Conservation (phyloP, 1,139 yeast species). For the Taiozyma sp. region DNA sequence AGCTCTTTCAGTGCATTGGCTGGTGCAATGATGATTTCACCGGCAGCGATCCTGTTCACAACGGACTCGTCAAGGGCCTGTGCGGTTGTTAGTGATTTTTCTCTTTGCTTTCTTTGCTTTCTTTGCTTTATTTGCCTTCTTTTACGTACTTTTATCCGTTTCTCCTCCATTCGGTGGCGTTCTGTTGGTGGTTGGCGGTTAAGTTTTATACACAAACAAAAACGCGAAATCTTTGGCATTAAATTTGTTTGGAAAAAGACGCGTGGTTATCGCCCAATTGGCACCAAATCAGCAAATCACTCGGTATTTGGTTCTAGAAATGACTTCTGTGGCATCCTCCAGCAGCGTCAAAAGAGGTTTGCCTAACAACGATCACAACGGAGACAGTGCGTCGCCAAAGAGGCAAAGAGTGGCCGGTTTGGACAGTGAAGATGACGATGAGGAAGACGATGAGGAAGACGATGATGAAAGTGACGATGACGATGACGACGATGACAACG, state of each 20-base stretch:
- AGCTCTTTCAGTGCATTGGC: conserved; percentile 79
- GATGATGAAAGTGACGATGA: conserved; percentile 18
- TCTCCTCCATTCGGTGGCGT: not conserved
- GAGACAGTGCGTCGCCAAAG: not conserved
- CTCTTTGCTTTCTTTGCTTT: too few relatives aligned
- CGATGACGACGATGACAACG: conserved; percentile 4
- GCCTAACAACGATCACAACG: not conserved
- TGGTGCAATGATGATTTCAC: conserved; percentile 92
- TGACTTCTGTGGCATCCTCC: not conserved
- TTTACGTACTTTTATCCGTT: conserved; percentile 6
- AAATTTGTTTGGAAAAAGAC: not conserved
- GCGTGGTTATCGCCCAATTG: not conserved
- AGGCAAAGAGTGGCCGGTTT: not conserved
- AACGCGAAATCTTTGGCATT: not conserved
- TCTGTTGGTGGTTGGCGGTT: not conserved
- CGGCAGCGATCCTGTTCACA: conserved; percentile 92
- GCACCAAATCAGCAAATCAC: not conserved
- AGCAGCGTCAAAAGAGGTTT: not conserved
- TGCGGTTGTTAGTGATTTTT: not conserved
- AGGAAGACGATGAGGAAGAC: conserved; percentile 16
- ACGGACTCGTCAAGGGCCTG: conserved; percentile 52
- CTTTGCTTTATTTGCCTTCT: too few relatives aligned
- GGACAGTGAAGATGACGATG: conserved; percentile 1
- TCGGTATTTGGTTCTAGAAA: not conserved
- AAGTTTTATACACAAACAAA: not conserved